Base-by-base conservation (phyloP, 495 filamentous ascomycete genomes). In the Penicillium cataractarum region DNA sequence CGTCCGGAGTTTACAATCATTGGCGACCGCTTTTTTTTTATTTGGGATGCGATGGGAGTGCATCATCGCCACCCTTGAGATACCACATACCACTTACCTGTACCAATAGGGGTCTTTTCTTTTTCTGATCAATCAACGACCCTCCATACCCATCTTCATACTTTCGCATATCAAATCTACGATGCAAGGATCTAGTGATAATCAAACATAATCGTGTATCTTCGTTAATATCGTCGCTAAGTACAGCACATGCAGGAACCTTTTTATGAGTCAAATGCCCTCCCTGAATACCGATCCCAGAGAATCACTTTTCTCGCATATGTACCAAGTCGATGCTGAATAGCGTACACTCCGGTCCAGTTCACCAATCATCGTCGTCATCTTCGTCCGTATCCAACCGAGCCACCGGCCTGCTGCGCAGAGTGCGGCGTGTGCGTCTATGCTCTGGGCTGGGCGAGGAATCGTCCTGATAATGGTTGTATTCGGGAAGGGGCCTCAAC, bases 401-500 rank as follows among this genome's bases (percentile, higher is more conserved):
- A 35, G 62, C 64, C 46, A 71, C 69, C 60, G 63, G 66, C 37
- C 57, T 56, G 51, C 63, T 76, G 55, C 64, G 74, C 56, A 72
- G 21, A 17, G 63, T 64, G n/a, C 65, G 65, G 44, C 66, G 60
- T 2, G 65, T 48, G 33, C 65, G 61, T 52, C 53, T 37, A n/a
- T 66, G 60, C 2, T 55, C 37, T 24, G 63, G 59, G 35, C 54
- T 39, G 13, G 61, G 22, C 19, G 60, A 53, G 40, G 63, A 40
- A 52, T 63, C 65, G 12, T 73, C 60, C 22, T 65, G 73, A 50
- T 69, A 74, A 3, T 65, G 8, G 37, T 76, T 69, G 26, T 76
- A 77, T 31, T 77, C 73, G 0, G 62, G 68, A 22, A 74, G 52
- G 21, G 57, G 52, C 15, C 76, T 66, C 32, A 82, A 56, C 46